Conservation (phyloP, 192 early-diverging fungal species). For the Radiomyces spectabilis region DNA sequence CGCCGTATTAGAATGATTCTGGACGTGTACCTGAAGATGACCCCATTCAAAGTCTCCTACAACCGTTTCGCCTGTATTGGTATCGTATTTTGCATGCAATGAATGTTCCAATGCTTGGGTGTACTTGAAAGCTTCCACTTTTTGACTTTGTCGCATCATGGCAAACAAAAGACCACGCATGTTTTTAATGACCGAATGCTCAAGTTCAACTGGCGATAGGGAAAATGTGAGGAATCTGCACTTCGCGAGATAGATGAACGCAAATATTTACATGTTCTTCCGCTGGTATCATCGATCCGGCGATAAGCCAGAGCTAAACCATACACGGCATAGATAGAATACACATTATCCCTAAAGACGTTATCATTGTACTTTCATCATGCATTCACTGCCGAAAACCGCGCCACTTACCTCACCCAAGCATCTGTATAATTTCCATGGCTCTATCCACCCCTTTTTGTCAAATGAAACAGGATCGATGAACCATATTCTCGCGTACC, state of each 20-base stretch:
- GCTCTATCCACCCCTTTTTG: constrained; percentile 25
- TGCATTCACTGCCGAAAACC: neutral
- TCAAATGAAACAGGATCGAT: neutral
- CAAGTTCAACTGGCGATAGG: constrained; percentile 81
- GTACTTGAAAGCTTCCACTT: constrained; percentile 76
- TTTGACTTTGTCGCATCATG: constrained; percentile 77
- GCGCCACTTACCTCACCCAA: constrained; percentile 62
- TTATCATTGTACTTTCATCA: neutral
- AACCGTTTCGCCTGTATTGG: constrained; percentile 73
- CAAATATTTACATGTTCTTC: constrained; percentile 63
- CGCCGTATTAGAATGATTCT: too few species aligned
- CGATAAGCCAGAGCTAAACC: constrained; percentile 76
- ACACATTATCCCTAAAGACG: constrained; percentile 67
- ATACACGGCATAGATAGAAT: constrained; percentile 78
- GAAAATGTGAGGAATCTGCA: too few species aligned
- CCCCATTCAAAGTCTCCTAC: constrained; percentile 83
- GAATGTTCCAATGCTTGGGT: constrained; percentile 62
- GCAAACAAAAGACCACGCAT: constrained; percentile 75
- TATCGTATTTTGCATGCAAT: constrained; percentile 86
- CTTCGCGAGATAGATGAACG: too few species aligned
- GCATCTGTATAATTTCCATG: constrained; percentile 84
- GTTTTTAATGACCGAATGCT: constrained; percentile 75
- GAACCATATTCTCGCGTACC: neutral
- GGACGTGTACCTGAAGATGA: constrained; percentile 55
- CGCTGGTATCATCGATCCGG: constrained; percentile 73